Evolutionary conservation across 257 asterid species (phyloP), one percentile per base, ranked within the genome.

Genomic region (Plantago major): DNA sequence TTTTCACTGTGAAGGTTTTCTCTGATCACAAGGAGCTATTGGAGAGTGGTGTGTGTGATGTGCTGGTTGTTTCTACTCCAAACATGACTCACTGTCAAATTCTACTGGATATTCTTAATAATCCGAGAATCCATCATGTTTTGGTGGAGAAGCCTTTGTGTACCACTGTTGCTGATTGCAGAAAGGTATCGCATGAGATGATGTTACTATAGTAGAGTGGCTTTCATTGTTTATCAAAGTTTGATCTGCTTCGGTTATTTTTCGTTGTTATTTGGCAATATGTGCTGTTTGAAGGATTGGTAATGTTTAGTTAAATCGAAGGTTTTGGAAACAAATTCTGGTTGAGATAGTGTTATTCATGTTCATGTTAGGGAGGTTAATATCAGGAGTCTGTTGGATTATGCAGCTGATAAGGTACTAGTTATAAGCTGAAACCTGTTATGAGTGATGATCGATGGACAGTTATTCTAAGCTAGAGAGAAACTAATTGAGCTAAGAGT

Each of bases 61-160:
- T 82, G 4, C 72, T 92, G 71, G 79, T 89, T 42, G 81, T 92
- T 49, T 84, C 97, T 2, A 64, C 95, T 63, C 97, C 99, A 26
- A 89, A 92, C 82, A 92, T 86, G 97, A 89, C 97, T 64, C 99
- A 92, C 65, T 86, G 55, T 65, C 91, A 92, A 62, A 92, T 92
- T 63, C 68, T 92, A 69, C 81, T 92, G 96, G 99, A 86, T 69
- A 80, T 89, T 55, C 71, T 92, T 58, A 62, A 47, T 58, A 74
- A 84, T 70, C 80, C 90, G 11, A 89, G 73, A 66, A 84, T 95
- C 40, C 95, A 89, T 65, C 97, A 92, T 22, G 97, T 92, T 37
- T 66, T 92, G 73, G 97, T 89, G 68, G 99, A 92, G 86, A 92
- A 92, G 82, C 99, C 97, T 74, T 78, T 92, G 67, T 89, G 97